These are phyloP conservation scores for Cornus suecica DNA, from an alignment of 148 eudicot species.

Conservation along the genomic window DNA sequence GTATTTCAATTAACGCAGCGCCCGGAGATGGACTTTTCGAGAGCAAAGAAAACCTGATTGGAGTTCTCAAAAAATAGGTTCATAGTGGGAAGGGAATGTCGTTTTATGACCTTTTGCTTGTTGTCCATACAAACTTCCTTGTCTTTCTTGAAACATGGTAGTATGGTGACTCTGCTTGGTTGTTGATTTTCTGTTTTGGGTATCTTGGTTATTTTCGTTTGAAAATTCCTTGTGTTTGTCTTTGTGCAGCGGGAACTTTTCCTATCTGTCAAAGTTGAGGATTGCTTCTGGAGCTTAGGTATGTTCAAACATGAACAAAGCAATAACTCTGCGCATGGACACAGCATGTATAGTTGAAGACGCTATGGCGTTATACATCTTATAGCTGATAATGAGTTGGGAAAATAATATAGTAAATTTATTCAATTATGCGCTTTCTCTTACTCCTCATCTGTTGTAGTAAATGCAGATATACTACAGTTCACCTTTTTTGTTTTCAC, in stretches of 20 bases:
- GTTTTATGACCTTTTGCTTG: no score
- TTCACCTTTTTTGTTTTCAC: neutral
- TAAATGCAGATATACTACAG: neutral
- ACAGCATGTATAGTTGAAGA: neutral
- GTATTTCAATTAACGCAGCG: constrained; percentile 66
- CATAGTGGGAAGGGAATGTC: neutral
- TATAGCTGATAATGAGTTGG: neutral
- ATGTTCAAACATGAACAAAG: constrained; percentile 6
- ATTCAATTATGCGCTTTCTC: no score
- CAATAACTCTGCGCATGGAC: neutral
- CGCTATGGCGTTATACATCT: no score
- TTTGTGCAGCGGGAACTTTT: constrained; percentile 66
- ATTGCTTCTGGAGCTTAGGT: constrained; percentile 91
- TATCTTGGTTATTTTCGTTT: neutral
- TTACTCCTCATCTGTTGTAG: neutral
- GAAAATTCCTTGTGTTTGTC: neutral
- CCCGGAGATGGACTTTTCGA: constrained; percentile 73
- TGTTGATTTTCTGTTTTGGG: no score
- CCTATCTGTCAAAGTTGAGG: constrained; percentile 73
- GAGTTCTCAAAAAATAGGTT: neutral
- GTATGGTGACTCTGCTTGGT: no score
- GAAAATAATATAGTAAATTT: no score
- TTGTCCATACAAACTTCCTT: no score
- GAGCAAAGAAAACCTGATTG: constrained; percentile 34
- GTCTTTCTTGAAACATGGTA: no score